These are phyloP conservation scores for Hamigera avellanea DNA, from an alignment of 495 filamentous ascomycete species.

Conservation along the genomic window DNA sequence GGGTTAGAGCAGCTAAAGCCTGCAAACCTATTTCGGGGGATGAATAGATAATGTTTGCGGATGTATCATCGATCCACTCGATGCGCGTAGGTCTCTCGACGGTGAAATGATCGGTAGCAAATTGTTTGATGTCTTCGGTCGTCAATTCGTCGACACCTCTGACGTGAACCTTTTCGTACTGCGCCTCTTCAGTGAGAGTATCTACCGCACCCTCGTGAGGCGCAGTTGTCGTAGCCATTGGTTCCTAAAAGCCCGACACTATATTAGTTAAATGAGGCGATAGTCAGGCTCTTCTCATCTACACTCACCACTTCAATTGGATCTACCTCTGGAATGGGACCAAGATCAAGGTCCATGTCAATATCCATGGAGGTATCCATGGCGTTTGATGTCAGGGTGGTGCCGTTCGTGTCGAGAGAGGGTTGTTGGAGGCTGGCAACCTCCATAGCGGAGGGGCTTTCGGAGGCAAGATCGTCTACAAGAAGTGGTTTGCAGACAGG, in stretches of 20 bases:
- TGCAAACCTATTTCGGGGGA: constrained; percentile 54
- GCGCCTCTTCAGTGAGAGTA: constrained; percentile 19
- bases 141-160: constrained; percentile 72
- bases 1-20: constrained; percentile 57
- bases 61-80: constrained; percentile 94
- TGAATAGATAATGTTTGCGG: constrained; percentile 73
- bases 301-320: constrained; percentile 23
- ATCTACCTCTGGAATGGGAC: constrained; percentile 31
- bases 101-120: constrained; percentile 52
- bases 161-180: constrained; percentile 61
- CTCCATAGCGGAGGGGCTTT: constrained; percentile 7
- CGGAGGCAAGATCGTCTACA: too few species aligned
- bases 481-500: too few species aligned
- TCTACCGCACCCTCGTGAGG: constrained; percentile 14
- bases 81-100: constrained; percentile 43
- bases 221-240: constrained; percentile 4
- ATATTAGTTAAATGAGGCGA: neutral
- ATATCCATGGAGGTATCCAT: constrained; percentile 53
- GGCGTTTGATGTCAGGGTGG: constrained; percentile 5
- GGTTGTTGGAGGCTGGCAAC: constrained; percentile 10
- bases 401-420: constrained; percentile 4
- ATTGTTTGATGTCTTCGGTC: constrained; percentile 63
- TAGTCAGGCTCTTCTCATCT: neutral
- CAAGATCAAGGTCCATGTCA: constrained; percentile 64
- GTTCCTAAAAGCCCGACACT: constrained; percentile 11